Conservation (phyloP, 2,329 filamentous ascomycete genomes). For the Sporothrix luriei region DNA sequence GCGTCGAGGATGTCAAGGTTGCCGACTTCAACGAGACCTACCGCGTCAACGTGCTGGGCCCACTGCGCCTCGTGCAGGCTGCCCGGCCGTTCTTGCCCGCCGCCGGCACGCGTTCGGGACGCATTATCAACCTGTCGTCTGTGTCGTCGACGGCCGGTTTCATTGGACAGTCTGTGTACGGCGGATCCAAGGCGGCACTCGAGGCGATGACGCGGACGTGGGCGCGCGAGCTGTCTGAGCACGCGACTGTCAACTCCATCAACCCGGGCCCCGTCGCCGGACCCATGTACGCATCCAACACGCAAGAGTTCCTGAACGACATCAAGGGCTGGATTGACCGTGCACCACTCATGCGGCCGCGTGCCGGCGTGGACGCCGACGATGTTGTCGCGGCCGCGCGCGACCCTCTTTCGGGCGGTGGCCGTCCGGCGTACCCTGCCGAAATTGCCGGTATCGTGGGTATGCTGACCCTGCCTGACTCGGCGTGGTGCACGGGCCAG, state of each 20-base stretch:
- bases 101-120: slow-evolving; percentile 66
- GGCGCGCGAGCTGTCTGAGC: slow-evolving; percentile 58
- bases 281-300: slow-evolving; percentile 54
- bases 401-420: slow-evolving; percentile 48
- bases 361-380: slow-evolving; percentile 63
- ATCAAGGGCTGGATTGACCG: slow-evolving; percentile 51
- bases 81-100: slow-evolving; percentile 67
- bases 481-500: slow-evolving; percentile 77
- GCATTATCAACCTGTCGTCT: slow-evolving; percentile 59
- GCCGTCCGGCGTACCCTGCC: slow-evolving; percentile 64
- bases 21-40: slow-evolving; percentile 73
- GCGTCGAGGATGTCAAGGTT: slow-evolving; percentile 62
- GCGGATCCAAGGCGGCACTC: slow-evolving; percentile 60
- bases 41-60: slow-evolving; percentile 79
- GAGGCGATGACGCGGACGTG: slow-evolving; percentile 63
- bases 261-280: slow-evolving; percentile 61
- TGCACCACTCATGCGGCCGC: slow-evolving; percentile 64
- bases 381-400: slow-evolving; percentile 60
- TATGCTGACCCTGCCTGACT: slow-evolving; percentile 72
- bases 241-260: slow-evolving; percentile 59
- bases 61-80: slow-evolving; percentile 75
- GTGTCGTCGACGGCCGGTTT: slow-evolving; percentile 58
- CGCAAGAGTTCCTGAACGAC: slow-evolving; percentile 48
- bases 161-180: slow-evolving; percentile 59
- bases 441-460: slow-evolving; percentile 77